Evolutionary conservation across 2,329 filamentous ascomycete genomes (phyloP), one percentile per base, ranked within the genome.

Genomic region (Sordariomycetes sp.): DNA sequence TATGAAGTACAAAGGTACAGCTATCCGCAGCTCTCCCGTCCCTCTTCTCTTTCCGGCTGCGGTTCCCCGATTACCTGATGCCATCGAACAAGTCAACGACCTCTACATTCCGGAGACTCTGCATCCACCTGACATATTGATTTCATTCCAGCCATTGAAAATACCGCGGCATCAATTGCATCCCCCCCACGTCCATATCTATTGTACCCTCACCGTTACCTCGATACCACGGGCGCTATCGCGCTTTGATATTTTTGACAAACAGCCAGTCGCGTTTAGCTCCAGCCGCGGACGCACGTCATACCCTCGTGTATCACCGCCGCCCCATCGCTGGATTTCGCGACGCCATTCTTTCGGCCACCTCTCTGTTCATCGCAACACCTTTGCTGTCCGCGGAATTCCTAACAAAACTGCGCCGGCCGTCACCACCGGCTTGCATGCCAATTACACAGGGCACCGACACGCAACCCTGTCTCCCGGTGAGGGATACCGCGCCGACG

Each of bases 1-100:
- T 52, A 52, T 42, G 52, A 51, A 57, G 51, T 57, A 57, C 55
- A 57, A 57, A 57, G 55, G 55, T 57, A 57, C 50, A 48, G 28
- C 39, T 28, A 28, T 57, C 55, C 51, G 55, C 50, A 42, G 50
- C 55, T 53, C 51, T 20, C 24, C 35, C 25, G 25, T 53, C 55
- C 50, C 34, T 42, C 25, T 53, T 39, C 24, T 53, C 39, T 39
- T 48, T 57, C 55, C 50, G 55, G 25, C 28, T 57, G 55, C 17
- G 51, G 50, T 53, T 52, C 28, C 25, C 51, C 51, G 51, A 50
- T 24, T 24, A 50, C 45, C n/a, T 50, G n/a, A 22, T 50, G n/a
- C 20, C n/a, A 24, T 50, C 12, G 36, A 39, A 6, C 17, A 17
- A 39, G 12, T 39, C 17, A 17, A 45, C 39, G 45, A 8, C 45